phyloP scores from a whole-genome alignment of 805 yeast species.

The Ogataea trehaloabstinens region DNA sequence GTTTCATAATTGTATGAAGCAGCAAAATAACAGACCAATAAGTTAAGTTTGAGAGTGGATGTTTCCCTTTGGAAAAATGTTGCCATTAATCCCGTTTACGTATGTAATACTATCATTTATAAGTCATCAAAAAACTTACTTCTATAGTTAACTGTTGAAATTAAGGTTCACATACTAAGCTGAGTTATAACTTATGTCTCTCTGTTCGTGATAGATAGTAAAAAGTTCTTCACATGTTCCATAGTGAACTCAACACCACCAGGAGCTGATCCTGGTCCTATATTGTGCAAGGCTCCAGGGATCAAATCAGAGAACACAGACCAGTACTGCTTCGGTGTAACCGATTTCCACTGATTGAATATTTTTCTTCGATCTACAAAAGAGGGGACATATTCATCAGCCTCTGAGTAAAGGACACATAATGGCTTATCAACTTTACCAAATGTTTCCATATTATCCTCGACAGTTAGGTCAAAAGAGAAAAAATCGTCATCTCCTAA shows the following conservation, averaged over 20 bases:
- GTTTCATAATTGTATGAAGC: no score
- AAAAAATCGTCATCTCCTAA: constrained; percentile 83
- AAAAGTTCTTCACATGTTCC: constrained; percentile 7
- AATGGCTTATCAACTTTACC: constrained; percentile 51
- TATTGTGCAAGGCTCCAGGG: constrained; percentile 57
- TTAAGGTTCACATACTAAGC: no score
- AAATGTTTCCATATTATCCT: constrained; percentile 46
- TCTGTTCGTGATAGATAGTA: no score
- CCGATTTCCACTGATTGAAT: constrained; percentile 3
- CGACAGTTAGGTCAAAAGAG: constrained; percentile 49
- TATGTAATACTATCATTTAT: no score
- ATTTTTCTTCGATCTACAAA: constrained; percentile 35
- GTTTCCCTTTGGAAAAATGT: no score
- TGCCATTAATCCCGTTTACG: no score
- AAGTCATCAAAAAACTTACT: no score
- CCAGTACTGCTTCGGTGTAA: constrained; percentile 39
- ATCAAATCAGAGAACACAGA: constrained; percentile 51
- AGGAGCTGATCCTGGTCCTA: constrained; percentile 41
- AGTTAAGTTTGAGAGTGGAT: no score
- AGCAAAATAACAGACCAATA: no score
- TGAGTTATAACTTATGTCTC: no score
- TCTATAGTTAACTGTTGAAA: no score
- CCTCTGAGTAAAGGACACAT: constrained; percentile 55
- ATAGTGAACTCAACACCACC: constrained; percentile 24
- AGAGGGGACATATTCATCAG: constrained; percentile 63